Percentiles rank a stretch among this genome's conserved stretches.
Conservation (phyloP, 306 rosid genomes). For the Hippophae tibetana region DNA sequence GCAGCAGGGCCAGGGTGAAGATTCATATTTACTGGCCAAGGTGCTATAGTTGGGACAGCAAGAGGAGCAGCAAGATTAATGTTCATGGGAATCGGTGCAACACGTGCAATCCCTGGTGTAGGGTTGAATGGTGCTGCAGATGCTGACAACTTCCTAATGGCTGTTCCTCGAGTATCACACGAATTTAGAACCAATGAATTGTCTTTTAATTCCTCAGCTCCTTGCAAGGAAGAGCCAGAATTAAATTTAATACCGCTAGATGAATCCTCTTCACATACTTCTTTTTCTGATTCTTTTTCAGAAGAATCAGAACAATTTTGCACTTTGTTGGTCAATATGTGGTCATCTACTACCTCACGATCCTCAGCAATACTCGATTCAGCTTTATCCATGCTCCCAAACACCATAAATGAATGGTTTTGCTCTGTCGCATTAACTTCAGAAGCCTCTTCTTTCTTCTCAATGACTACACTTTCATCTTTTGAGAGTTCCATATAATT, state of each 20-base stretch:
- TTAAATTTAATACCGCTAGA: conserved; percentile 37
- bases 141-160: conserved; percentile 75
- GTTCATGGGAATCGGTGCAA: conserved; percentile 64
- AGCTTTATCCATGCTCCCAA: conserved; percentile 31
- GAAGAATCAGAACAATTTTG: conserved; percentile 31
- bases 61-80: conserved; percentile 58
- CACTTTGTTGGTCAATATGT: conserved; percentile 21
- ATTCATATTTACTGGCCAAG: conserved; percentile 87
- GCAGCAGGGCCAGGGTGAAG: conserved; percentile 63
- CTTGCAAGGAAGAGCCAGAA: conserved; percentile 31
- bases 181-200: conserved; percentile 29
- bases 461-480: conserved; percentile 35
- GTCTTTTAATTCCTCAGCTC: conserved; percentile 44
- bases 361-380: conserved; percentile 31
- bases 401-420: conserved; percentile 20
- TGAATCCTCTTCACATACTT: conserved; percentile 32
- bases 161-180: conserved; percentile 35
- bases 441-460: conserved; percentile 40
- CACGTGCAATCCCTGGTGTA: conserved; percentile 52
- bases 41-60: conserved; percentile 49
- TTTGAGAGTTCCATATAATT: conserved; percentile 29
- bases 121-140: conserved; percentile 97
- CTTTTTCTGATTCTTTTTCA: conserved; percentile 31
- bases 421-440: conserved; percentile 26
- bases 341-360: conserved; percentile 33